Evolutionary conservation across 768 basidiomycete species (phyloP).

Genomic region (Leccinum disarticulatum): DNA sequence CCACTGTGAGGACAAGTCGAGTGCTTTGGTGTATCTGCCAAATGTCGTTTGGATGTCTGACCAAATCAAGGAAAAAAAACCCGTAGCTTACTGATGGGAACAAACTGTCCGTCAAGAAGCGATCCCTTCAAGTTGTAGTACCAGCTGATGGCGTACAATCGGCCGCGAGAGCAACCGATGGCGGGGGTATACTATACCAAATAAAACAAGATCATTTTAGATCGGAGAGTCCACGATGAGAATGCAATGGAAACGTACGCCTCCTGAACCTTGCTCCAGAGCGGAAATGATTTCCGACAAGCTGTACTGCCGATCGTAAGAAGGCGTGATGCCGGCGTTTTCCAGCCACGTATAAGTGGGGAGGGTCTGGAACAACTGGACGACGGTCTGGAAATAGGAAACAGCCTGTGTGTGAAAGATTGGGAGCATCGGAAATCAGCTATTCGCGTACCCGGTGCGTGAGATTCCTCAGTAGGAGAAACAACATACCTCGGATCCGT

Average conservation of each 20-base stretch:
- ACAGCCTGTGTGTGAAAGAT: slow-evolving; percentile 47
- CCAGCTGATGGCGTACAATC: slow-evolving; percentile 50
- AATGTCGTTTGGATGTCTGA: background rate
- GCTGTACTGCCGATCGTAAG: slow-evolving; percentile 50
- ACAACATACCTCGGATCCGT: slow-evolving; percentile 54
- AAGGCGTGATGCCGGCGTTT: slow-evolving; percentile 74
- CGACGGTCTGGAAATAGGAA: slow-evolving; percentile 57
- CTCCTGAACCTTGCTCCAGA: slow-evolving; percentile 53
- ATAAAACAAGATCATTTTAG: background rate
- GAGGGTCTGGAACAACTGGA: slow-evolving; percentile 61
- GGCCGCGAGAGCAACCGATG: slow-evolving; percentile 42
- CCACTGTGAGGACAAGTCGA: slow-evolving; percentile 56
- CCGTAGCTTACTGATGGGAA: slow-evolving; percentile 51
- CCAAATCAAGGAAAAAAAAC: background rate
- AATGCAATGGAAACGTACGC: slow-evolving; percentile 19
- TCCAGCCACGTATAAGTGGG: slow-evolving; percentile 75
- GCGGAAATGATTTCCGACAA: slow-evolving; percentile 55
- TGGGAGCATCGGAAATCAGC: background rate
- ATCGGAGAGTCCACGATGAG: background rate
- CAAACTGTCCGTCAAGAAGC: slow-evolving; percentile 59
- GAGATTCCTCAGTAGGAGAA: background rate
- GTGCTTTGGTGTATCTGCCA: slow-evolving; percentile 48
- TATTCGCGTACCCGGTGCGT: background rate
- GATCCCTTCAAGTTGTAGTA: slow-evolving; percentile 68
- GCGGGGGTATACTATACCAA: slow-evolving; percentile 46